phyloP scores from a whole-genome alignment of 345 rosid genomes.

The Reutealis trisperma region DNA sequence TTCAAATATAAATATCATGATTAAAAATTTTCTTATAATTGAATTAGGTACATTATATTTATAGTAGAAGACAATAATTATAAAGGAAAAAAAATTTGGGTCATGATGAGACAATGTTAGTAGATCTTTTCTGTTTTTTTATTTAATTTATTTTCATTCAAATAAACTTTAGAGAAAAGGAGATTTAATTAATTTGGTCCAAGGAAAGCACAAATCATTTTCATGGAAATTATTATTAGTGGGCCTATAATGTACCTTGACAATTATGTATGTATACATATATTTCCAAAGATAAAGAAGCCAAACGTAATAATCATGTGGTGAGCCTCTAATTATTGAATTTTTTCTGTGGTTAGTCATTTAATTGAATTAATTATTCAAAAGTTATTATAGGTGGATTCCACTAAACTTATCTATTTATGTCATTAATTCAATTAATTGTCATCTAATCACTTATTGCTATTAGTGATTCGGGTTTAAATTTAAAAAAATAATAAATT shows the following conservation, averaged over 20 bases:
- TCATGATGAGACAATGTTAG: no score
- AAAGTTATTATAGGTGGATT: background rate
- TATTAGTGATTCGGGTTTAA: no score
- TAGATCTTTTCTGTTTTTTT: no score
- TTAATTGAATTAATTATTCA: background rate
- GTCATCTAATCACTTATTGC: background rate
- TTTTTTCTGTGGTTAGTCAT: background rate
- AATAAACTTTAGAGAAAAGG: background rate
- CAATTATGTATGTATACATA: background rate
- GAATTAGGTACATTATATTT: no score
- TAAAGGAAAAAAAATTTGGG: no score
- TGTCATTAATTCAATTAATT: background rate
- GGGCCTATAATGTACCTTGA: conserved; percentile 22
- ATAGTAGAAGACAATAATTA: no score
- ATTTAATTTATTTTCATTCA: background rate
- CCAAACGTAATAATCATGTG: background rate
- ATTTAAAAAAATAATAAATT: no score
- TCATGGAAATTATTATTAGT: conserved; percentile 27
- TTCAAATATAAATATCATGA: no score
- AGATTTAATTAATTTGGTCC: background rate
- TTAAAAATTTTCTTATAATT: no score
- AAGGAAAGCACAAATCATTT: background rate
- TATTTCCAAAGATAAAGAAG: background rate
- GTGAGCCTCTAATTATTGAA: background rate
- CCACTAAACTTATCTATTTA: background rate